phyloP scores from a whole-genome alignment of 345 rosid genomes.

The Brassica nigra region DNA sequence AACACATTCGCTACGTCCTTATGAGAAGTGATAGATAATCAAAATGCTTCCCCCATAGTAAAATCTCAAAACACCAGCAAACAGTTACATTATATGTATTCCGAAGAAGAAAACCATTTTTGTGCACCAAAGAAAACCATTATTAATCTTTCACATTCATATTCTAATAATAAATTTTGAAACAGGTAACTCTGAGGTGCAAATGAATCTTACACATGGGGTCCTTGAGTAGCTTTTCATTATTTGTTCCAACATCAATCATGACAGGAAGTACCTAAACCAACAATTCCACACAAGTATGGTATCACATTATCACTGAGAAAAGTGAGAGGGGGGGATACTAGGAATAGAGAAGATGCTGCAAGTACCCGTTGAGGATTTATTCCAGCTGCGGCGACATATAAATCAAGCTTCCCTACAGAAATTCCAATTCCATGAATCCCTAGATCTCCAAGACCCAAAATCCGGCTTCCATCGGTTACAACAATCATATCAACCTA shows the following conservation, averaged over 20 bases:
- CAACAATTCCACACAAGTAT: slow-evolving; percentile 27
- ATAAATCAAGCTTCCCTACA: slow-evolving; percentile 92
- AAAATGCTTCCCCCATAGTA: slow-evolving; percentile 2
- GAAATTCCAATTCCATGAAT: slow-evolving; percentile 97
- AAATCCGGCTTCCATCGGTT: slow-evolving; percentile 97
- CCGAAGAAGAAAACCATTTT: background rate
- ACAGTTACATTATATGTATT: slow-evolving; percentile 17
- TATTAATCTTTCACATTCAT: background rate
- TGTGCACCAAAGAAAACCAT: background rate
- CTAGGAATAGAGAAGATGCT: background rate
- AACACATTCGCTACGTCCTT: background rate
- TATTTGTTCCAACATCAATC: slow-evolving; percentile 99
- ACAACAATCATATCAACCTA: slow-evolving; percentile 99
- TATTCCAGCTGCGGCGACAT: slow-evolving; percentile 98
- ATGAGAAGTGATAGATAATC: background rate
- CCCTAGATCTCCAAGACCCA: slow-evolving; percentile 99
- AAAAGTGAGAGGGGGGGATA: background rate
- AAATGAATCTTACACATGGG: slow-evolving; percentile 72
- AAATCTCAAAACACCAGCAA: slow-evolving; percentile 24
- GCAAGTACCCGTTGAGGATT: slow-evolving; percentile 91
- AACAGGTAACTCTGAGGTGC: slow-evolving; percentile 14
- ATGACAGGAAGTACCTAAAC: slow-evolving; percentile 93
- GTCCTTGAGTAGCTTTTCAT: slow-evolving; percentile 83
- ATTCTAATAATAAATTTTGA: background rate
- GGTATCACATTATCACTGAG: background rate